phyloP scores from a whole-genome alignment of 2,329 filamentous ascomycete species.

The Sarocladium oryzae region DNA sequence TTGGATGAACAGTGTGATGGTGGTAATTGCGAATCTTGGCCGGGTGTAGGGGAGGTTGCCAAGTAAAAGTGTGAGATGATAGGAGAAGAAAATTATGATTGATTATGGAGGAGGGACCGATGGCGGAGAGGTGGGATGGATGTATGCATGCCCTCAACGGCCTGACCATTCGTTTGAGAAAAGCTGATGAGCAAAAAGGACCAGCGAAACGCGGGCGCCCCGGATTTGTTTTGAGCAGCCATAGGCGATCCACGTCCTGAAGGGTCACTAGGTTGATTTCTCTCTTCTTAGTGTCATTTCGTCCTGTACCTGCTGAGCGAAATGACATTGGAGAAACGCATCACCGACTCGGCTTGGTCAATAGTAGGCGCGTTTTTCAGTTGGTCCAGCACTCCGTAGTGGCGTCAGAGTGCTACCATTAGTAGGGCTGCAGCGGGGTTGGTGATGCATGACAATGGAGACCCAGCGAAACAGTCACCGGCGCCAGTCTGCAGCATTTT shows the following conservation, averaged over 20 bases:
- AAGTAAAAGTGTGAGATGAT: not conserved
- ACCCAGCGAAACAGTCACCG: not conserved
- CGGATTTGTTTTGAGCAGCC: not conserved
- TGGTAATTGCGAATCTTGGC: not conserved
- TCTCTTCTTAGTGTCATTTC: not conserved
- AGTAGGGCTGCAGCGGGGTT: not conserved
- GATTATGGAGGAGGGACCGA: not conserved
- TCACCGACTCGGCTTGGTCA: too few species aligned
- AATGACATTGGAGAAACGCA: not conserved
- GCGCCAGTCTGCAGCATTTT: not conserved
- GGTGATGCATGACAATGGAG: not conserved
- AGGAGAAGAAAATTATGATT: slow-evolving; percentile 9
- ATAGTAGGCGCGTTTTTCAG: too few species aligned
- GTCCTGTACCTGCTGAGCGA: not conserved
- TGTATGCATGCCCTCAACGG: not conserved
- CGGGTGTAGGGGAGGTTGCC: not conserved
- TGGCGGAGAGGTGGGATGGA: not conserved
- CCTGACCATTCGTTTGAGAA: too few species aligned
- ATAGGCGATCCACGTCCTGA: not conserved
- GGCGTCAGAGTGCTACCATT: not conserved
- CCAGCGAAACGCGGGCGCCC: slow-evolving; percentile 2
- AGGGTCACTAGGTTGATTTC: not conserved
- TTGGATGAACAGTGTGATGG: not conserved
- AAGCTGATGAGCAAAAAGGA: not conserved
- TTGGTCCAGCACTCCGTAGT: too few species aligned